These are phyloP conservation scores for Cytospora chrysosperma DNA, from an alignment of 2,329 filamentous ascomycete species.

Conservation along the genomic window DNA sequence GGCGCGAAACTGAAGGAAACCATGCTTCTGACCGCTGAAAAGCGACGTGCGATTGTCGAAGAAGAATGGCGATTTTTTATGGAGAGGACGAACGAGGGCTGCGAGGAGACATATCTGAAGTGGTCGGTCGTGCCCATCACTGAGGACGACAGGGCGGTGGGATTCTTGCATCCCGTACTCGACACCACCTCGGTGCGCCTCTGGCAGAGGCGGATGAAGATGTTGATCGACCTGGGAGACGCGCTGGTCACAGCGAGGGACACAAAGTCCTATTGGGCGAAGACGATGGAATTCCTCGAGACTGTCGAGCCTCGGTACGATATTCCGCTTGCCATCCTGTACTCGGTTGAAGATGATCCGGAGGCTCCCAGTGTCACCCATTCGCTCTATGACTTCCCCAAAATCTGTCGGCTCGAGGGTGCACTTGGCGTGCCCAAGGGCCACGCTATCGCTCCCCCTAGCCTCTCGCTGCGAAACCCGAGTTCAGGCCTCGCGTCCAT, in stretches of 20 bases:
- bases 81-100: conserved; percentile 39
- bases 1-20: conserved; percentile 38
- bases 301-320: conserved; percentile 46
- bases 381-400: conserved; percentile 33
- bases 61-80: conserved; percentile 48
- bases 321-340: conserved; percentile 51
- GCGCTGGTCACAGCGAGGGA: conserved; percentile 42
- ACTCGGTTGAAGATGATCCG: conserved; percentile 46
- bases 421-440: conserved; percentile 45
- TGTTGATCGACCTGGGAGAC: conserved; percentile 49
- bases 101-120: conserved; percentile 48
- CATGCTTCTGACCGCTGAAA: conserved; percentile 37
- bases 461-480: conserved; percentile 37
- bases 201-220: conserved; percentile 49
- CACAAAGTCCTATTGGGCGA: conserved; percentile 49
- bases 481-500: conserved; percentile 40
- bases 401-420: conserved; percentile 44
- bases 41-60: conserved; percentile 37
- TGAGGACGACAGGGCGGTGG: conserved; percentile 42
- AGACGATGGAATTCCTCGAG: conserved; percentile 44
- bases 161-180: conserved; percentile 47
- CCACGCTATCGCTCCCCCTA: conserved; percentile 42
- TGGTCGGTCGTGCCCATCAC: conserved; percentile 49
- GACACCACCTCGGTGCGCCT: conserved; percentile 48
- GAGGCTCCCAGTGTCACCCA: conserved; percentile 30